These are phyloP conservation scores for Nemania bipapillata DNA, from an alignment of 2,329 filamentous ascomycete species.

Conservation along the genomic window DNA sequence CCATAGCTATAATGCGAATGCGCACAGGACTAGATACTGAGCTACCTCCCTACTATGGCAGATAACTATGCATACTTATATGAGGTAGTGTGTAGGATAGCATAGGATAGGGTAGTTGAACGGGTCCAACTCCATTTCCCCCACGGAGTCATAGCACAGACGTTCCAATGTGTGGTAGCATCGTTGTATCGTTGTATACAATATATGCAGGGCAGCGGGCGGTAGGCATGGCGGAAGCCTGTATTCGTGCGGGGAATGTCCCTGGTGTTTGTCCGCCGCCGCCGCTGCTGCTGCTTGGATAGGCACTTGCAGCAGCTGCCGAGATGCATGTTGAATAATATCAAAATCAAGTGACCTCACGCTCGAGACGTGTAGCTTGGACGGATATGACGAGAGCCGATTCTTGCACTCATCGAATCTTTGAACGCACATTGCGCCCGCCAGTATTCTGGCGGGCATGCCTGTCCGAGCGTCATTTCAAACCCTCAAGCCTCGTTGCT, in stretches of 20 bases:
- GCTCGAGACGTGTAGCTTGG: not conserved
- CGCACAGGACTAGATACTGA: too few species aligned
- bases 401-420: too few species aligned
- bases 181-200: not conserved
- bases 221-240: not conserved
- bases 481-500: not conserved
- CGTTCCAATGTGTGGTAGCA: not conserved
- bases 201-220: conserved; percentile 1
- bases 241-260: not conserved
- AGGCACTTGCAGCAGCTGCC: not conserved
- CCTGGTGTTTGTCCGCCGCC: too few species aligned
- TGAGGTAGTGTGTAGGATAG: too few species aligned
- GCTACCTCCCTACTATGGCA: too few species aligned
- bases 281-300: too few species aligned
- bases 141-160: conserved; percentile 4
- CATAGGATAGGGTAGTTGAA: too few species aligned
- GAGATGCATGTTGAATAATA: not conserved
- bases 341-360: conserved; percentile 1
- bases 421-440: not conserved
- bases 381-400: not conserved
- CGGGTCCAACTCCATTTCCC: not conserved
- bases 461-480: conserved; percentile 5
- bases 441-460: not conserved
- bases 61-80: too few species aligned
- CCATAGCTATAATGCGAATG: too few species aligned